Evolutionary conservation across 306 rosid species (phyloP).

Genomic region (Quercus parvula): DNA sequence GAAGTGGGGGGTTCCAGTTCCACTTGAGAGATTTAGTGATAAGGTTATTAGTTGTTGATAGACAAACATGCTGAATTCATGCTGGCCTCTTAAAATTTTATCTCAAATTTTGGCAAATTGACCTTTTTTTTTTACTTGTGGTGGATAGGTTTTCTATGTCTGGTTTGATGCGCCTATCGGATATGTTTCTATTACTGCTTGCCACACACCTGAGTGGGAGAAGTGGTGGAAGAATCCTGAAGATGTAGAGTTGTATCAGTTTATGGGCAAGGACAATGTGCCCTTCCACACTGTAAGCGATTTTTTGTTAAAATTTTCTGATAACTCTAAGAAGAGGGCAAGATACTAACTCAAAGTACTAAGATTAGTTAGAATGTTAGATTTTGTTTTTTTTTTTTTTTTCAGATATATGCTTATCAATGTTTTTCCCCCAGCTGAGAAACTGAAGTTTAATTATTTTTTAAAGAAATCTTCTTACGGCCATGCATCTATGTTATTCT

Average conservation of each 20-base stretch:
- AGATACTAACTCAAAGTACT: neutral
- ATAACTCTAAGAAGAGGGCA: neutral
- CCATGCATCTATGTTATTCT: no score
- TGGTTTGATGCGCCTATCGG: constrained; percentile 99
- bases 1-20: constrained; percentile 99
- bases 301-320: neutral
- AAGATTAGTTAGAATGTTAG: neutral
- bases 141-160: constrained; percentile 83
- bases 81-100: neutral
- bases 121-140: neutral
- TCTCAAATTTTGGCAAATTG: neutral
- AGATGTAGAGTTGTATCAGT: constrained; percentile 86
- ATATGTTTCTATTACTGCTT: constrained; percentile 82
- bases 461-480: neutral
- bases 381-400: neutral
- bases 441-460: neutral
- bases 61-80: neutral
- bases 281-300: constrained; percentile 92
- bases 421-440: neutral
- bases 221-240: constrained; percentile 98
- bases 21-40: constrained; percentile 78
- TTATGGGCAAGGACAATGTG: constrained; percentile 99
- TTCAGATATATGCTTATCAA: neutral
- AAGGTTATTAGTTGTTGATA: constrained; percentile 43
- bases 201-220: constrained; percentile 94